Base-by-base conservation (phyloP, 1,284 basidiomycete genomes). In the Heterobasidion parviporum region DNA sequence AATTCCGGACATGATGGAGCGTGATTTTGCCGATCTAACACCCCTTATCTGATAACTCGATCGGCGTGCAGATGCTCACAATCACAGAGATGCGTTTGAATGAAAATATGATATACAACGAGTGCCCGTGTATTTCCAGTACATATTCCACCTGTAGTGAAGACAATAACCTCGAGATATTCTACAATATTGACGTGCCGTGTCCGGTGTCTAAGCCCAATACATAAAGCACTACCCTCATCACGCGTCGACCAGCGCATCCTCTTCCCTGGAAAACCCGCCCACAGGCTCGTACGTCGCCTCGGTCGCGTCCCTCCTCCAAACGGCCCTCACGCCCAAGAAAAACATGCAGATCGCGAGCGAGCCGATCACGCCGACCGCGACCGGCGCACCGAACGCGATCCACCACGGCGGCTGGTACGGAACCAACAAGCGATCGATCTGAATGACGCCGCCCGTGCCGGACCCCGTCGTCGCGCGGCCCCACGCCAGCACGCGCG, bases 371-470 rank as follows among this genome's bases (percentile, higher is more conserved):
- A 73, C 66, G 6, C 83, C 81, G 3, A 87, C 80, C 14, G 77
- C 71, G 4, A 77, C 64, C 0, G 89, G 88, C 6, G 75, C 74
- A 48, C 87, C 85, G 62, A 85, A 90, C 61, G 80, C 75, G 53
- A 79, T 70, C 79, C 85, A 91, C 89, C 88, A 92, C 14, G 84
- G 77, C 0, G 96, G 93, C 59, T 86, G 74, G 68, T 95, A 99
- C 16, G 96, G 96, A 41, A 85, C 65, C 46, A 98, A 73, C 8
- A 98, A 78, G 26, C 79, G 76, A 72, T 98, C 92, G 60, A 99
- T 87, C 68, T 89, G 81, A 56, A 98, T 79, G 32, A 98, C 92
- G 4, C 97, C 96, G 1, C 94, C 94, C 7, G 74, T 76, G 51
- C 83, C 82, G 20, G 34, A 34, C 18, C 76, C 74, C 4, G 79